Percentiles rank a stretch among this genome's conserved stretches.
phyloP scores from a whole-genome alignment of 2,329 filamentous ascomycete genomes.

The Fusarium abutilonis region DNA sequence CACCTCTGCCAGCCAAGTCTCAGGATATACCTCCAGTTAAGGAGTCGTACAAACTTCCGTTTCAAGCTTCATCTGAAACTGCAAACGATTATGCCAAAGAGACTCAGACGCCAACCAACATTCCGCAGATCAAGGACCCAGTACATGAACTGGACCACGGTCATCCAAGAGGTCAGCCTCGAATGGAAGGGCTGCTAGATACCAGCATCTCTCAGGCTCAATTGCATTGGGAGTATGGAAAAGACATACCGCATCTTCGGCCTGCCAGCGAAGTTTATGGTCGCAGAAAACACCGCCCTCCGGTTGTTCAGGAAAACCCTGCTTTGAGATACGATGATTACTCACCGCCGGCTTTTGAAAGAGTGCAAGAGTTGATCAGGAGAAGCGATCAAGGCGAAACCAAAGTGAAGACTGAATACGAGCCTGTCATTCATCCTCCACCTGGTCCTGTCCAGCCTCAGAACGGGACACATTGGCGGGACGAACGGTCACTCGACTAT shows the following conservation, averaged over 20 bases:
- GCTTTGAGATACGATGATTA: slow-evolving; percentile 5
- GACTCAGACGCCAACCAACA: not conserved
- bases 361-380: not conserved
- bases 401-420: slow-evolving; percentile 2
- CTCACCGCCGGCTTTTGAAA: slow-evolving; percentile 4
- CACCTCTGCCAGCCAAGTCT: not conserved
- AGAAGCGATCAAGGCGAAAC: not conserved
- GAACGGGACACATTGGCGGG: slow-evolving; percentile 10
- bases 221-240: slow-evolving; percentile 5
- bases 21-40: not conserved
- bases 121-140: not conserved
- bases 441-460: not conserved
- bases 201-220: not conserved
- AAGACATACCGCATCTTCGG: slow-evolving; percentile 38
- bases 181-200: not conserved
- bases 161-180: not conserved
- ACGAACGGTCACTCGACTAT: slow-evolving; percentile 21
- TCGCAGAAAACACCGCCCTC: slow-evolving; percentile 33
- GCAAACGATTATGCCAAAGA: not conserved
- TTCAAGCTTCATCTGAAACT: not conserved
- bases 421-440: not conserved
- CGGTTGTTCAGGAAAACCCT: not conserved
- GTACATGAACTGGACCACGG: slow-evolving; percentile 1
- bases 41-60: not conserved
- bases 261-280: slow-evolving; percentile 47